A percentile compares a stretch with the other conserved stretches of the same genome.
These are phyloP conservation scores for Tritrichomonas musculus DNA, from an alignment of 208 protist genomes.

Conservation along the genomic window DNA sequence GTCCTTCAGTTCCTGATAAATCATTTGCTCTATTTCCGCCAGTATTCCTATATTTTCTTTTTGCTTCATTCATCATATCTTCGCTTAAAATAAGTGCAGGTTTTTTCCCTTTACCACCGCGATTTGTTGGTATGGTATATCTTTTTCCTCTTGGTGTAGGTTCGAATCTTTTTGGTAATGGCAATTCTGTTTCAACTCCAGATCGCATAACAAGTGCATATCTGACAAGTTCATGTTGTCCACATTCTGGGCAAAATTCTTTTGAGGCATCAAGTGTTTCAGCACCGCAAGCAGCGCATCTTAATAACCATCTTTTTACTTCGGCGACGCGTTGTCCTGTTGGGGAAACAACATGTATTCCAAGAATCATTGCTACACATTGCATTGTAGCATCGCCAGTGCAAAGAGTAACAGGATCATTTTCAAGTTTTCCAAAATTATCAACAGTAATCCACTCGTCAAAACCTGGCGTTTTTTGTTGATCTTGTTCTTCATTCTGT, in stretches of 20 bases:
- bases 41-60: not conserved
- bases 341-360: not conserved
- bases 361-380: not conserved
- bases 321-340: not conserved
- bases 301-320: slow-evolving; percentile 22
- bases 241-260: slow-evolving; percentile 26
- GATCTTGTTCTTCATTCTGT: not conserved
- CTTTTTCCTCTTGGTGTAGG: not conserved
- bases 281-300: not conserved
- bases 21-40: not conserved
- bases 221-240: not conserved
- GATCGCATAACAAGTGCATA: not conserved
- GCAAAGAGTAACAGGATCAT: not conserved
- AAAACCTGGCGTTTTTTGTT: not conserved
- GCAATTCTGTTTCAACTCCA: not conserved
- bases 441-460: slow-evolving; percentile 29
- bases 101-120: not conserved
- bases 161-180: not conserved
- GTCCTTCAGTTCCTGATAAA: not conserved
- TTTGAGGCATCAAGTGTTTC: slow-evolving; percentile 18
- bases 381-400: slow-evolving; percentile 27
- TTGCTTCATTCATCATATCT: not conserved
- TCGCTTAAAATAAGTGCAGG: not conserved
- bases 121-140: not conserved
- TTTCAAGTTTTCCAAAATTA: not conserved